phyloP scores from a whole-genome alignment of 495 filamentous ascomycete species.

The Oidiodendron maius region DNA sequence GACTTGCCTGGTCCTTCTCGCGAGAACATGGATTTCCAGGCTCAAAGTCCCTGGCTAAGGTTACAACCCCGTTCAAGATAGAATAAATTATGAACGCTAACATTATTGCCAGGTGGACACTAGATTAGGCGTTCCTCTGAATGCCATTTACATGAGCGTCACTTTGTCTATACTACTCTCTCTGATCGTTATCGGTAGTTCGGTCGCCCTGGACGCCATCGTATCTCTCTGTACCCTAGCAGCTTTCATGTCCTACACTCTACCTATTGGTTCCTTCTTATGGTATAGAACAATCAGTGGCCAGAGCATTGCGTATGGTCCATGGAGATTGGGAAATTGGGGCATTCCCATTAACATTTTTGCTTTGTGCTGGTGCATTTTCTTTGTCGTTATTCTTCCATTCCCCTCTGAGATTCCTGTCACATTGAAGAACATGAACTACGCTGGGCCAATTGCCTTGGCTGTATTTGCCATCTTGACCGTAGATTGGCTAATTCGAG shows the following conservation, averaged over 20 bases:
- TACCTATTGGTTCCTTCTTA: slow-evolving; percentile 36
- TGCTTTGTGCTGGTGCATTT: slow-evolving; percentile 1
- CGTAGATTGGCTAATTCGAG: neutral
- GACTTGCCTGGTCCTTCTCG: slow-evolving; percentile 47
- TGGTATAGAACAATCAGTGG: slow-evolving; percentile 20
- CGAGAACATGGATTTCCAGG: slow-evolving; percentile 46
- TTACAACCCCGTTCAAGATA: no score
- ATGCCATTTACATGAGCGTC: slow-evolving; percentile 32
- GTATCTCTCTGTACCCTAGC: slow-evolving; percentile 36
- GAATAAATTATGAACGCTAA: no score
- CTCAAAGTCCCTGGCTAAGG: slow-evolving; percentile 25
- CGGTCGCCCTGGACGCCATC: slow-evolving; percentile 39
- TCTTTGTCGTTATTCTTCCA: slow-evolving; percentile 8
- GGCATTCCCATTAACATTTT: slow-evolving; percentile 8
- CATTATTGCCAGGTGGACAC: slow-evolving; percentile 24
- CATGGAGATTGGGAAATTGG: slow-evolving; percentile 14
- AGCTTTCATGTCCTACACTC: slow-evolving; percentile 41
- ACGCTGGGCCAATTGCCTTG: slow-evolving; percentile 19
- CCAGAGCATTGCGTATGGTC: slow-evolving; percentile 6
- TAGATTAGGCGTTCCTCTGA: slow-evolving; percentile 37
- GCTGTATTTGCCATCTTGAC: neutral
- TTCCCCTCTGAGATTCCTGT: slow-evolving; percentile 29
- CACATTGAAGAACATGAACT: slow-evolving; percentile 36
- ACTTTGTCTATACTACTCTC: slow-evolving; percentile 29
- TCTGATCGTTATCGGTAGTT: slow-evolving; percentile 40